Percentiles rank a stretch among this genome's conserved stretches.
Evolutionary conservation across 2,329 filamentous ascomycete species (phyloP).

Genomic region (Fusarium scirpi): DNA sequence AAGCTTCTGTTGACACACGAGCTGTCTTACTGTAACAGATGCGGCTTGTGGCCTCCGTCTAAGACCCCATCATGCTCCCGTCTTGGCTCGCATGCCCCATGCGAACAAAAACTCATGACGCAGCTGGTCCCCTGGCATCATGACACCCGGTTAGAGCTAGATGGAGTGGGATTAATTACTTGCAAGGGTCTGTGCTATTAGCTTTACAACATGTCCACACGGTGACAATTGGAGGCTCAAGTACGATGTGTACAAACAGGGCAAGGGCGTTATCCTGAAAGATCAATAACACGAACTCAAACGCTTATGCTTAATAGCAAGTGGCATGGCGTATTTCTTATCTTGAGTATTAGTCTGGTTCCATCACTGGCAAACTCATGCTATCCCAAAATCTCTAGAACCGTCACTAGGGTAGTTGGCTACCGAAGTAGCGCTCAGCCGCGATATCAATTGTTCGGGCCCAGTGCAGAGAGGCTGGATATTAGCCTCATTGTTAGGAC

Average conservation of each 20-base stretch:
- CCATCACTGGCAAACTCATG: neutral
- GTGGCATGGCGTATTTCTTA: neutral
- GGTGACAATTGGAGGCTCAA: slow-evolving; percentile 23
- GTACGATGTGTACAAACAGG: slow-evolving; percentile 9
- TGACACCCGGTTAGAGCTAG: slow-evolving; percentile 27
- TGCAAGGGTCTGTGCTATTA: slow-evolving; percentile 32
- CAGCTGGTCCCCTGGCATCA: slow-evolving; percentile 33
- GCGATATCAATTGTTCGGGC: slow-evolving; percentile 1
- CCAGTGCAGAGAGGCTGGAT: slow-evolving; percentile 6
- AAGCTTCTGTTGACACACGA: slow-evolving; percentile 15
- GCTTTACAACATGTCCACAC: slow-evolving; percentile 8
- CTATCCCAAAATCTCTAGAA: neutral
- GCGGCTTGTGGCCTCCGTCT: slow-evolving; percentile 28
- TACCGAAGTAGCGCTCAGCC: slow-evolving; percentile 16
- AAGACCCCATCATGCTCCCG: slow-evolving; percentile 27
- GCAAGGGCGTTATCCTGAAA: neutral
- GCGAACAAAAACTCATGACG: slow-evolving; percentile 25
- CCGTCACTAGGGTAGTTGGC: neutral
- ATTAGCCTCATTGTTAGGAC: slow-evolving; percentile 6
- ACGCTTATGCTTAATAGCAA: slow-evolving; percentile 11
- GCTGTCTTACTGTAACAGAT: slow-evolving; percentile 15
- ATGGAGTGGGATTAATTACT: slow-evolving; percentile 27
- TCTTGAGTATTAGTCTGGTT: neutral
- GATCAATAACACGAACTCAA: slow-evolving; percentile 22
- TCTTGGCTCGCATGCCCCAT: slow-evolving; percentile 31